A percentile compares a stretch with the other conserved stretches of the same genome.
Conservation (phyloP, 345 rosid genomes). For the Kandelia obovata region DNA sequence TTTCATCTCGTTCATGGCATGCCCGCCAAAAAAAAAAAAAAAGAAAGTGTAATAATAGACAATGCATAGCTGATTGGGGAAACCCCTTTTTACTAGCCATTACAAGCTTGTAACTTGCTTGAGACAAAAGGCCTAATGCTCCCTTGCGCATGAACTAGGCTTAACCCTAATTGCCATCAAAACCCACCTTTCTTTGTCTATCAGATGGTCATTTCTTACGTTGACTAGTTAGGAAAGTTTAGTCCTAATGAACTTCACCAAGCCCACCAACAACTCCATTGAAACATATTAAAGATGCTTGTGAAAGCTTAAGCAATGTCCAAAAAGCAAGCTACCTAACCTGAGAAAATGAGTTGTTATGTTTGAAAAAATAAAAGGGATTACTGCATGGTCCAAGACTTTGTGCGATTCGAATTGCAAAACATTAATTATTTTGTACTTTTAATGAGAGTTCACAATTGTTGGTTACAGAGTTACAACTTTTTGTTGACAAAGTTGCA, state of each 20-base stretch:
- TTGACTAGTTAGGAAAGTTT: constrained; percentile 3
- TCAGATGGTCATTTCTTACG: background rate
- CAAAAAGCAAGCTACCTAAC: constrained; percentile 7
- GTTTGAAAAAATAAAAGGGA: background rate
- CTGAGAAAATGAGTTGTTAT: background rate
- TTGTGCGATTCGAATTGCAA: no score
- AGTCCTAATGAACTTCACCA: constrained; percentile 12
- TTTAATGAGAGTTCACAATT: no score
- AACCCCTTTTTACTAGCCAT: constrained; percentile 13
- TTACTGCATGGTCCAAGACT: no score
- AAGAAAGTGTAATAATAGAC: background rate
- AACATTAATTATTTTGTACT: no score
- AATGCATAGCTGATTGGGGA: constrained; percentile 11
- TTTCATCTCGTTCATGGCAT: constrained; percentile 21
- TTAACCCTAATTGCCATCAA: background rate
- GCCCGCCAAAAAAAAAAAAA: constrained; percentile 21
- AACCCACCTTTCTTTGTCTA: background rate
- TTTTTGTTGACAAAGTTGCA: no score
- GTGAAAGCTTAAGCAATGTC: constrained; percentile 23
- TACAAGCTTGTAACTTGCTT: constrained; percentile 8
- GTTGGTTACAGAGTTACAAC: no score
- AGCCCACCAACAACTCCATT: constrained; percentile 41
- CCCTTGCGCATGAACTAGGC: background rate
- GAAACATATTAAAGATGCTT: constrained; percentile 3
- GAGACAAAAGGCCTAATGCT: constrained; percentile 13